A percentile compares a stretch with the other conserved stretches of the same genome.
These are phyloP conservation scores for Aspergillus pseudoterreus DNA, from an alignment of 2,329 filamentous ascomycete genomes.

Conservation along the genomic window DNA sequence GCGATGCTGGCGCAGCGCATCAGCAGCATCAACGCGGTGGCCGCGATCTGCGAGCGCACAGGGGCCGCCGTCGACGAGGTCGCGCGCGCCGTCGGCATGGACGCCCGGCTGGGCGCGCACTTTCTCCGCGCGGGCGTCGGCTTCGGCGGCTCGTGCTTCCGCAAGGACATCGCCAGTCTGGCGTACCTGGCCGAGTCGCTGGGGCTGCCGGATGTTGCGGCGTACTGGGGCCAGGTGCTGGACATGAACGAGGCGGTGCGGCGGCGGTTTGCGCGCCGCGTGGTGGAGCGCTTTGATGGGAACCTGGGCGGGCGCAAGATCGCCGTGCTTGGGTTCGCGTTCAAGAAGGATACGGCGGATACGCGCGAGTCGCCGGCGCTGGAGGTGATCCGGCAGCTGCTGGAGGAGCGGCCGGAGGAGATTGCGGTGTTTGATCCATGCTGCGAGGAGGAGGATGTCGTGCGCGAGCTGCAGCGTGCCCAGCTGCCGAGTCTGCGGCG, in stretches of 20 bases:
- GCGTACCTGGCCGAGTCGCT: constrained; percentile 70
- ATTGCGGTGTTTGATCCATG: constrained; percentile 67
- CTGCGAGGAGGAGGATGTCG: constrained; percentile 38
- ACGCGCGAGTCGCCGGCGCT: constrained; percentile 68
- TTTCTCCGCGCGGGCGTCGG: constrained; percentile 73
- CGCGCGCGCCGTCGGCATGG: constrained; percentile 62
- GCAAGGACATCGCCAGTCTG: constrained; percentile 73
- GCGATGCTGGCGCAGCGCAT: constrained; percentile 77
- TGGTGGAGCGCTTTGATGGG: constrained; percentile 65
- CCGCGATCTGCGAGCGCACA: constrained; percentile 73
- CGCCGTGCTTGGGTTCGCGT: constrained; percentile 69
- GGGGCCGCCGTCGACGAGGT: constrained; percentile 75
- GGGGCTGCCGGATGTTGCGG: constrained; percentile 65
- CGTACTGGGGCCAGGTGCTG: constrained; percentile 72
- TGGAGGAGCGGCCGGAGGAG: constrained; percentile 61
- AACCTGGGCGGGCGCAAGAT: constrained; percentile 69
- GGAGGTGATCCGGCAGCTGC: constrained; percentile 62
- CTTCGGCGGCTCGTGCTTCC: constrained; percentile 78
- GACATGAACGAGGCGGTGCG: constrained; percentile 74
- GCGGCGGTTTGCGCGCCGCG: constrained; percentile 62
- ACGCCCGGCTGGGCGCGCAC: constrained; percentile 67
- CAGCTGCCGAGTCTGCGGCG: not conserved
- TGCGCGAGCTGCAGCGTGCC: constrained; percentile 31
- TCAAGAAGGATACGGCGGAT: constrained; percentile 76
- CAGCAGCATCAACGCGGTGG: constrained; percentile 75